Evolutionary conservation across 1,139 yeast genomes (phyloP).

Genomic region (Yamadazyma buinensis): DNA sequence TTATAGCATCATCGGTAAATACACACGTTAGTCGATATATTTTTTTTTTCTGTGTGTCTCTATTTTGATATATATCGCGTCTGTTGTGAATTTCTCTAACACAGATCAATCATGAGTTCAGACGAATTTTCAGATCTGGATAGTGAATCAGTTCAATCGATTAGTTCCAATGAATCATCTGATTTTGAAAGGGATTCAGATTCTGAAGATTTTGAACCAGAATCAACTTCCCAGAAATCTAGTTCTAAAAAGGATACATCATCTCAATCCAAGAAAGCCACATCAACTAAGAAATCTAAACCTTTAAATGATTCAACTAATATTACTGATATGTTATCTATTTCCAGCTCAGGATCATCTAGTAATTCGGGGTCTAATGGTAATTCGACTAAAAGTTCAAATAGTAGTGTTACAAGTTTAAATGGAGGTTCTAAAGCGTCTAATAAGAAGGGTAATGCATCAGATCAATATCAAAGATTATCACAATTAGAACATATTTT

Average conservation of each 20-base stretch:
- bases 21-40: neutral
- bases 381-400: neutral
- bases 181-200: slow-evolving; percentile 3
- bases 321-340: slow-evolving; percentile 12
- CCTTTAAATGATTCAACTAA: slow-evolving; percentile 23
- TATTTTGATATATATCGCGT: neutral
- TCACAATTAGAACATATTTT: slow-evolving; percentile 94
- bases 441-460: slow-evolving; percentile 27
- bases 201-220: slow-evolving; percentile 11
- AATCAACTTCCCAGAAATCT: neutral
- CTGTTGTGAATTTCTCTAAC: neutral
- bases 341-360: neutral
- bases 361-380: neutral
- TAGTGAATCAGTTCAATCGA: slow-evolving; percentile 4
- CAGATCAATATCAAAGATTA: slow-evolving; percentile 88
- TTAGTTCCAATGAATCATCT: slow-evolving; percentile 6
- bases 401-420: neutral
- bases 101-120: slow-evolving; percentile 15
- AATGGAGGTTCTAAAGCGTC: neutral
- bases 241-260: neutral
- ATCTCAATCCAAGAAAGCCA: slow-evolving; percentile 10
- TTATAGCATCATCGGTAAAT: neutral
- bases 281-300: slow-evolving; percentile 7
- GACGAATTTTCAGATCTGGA: slow-evolving; percentile 15
- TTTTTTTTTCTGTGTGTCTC: too few relatives aligned